Conservation (phyloP, 106 monocot genomes). For the Dendrobium catenatum region DNA sequence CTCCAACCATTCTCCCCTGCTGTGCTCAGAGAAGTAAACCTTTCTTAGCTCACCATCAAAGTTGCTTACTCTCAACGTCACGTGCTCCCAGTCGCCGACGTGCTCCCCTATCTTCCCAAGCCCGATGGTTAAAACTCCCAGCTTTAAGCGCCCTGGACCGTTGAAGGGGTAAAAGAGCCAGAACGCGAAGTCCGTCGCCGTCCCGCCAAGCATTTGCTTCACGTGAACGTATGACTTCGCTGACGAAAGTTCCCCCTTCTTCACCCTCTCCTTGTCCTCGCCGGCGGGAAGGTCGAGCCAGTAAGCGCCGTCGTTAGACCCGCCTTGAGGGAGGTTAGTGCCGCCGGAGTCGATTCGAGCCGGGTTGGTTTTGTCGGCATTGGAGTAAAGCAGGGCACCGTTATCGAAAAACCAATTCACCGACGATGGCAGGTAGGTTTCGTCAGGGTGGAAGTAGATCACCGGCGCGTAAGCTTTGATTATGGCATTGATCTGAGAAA, state of each 20-base stretch:
- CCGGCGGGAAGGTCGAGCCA: constrained; percentile 76
- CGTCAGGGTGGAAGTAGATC: constrained; percentile 62
- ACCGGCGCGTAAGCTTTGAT: constrained; percentile 44
- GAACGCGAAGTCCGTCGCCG: constrained; percentile 60
- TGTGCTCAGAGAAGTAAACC: constrained; percentile 66
- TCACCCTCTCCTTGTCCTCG: constrained; percentile 24
- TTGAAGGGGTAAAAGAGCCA: constrained; percentile 95
- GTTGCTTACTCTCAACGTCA: constrained; percentile 74
- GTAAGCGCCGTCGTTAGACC: constrained; percentile 51
- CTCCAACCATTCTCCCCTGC: constrained; percentile 62
- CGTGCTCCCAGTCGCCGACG: constrained; percentile 89
- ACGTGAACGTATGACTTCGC: constrained; percentile 50
- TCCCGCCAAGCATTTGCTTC: constrained; percentile 69
- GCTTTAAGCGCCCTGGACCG: constrained; percentile 48
- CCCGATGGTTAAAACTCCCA: constrained; percentile 22
- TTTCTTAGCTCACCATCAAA: constrained; percentile 47
- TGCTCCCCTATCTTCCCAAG: constrained; percentile 75
- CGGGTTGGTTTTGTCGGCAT: constrained; percentile 26
- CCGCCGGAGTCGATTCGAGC: constrained; percentile 28
- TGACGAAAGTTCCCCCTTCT: constrained; percentile 46
- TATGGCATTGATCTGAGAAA: constrained; percentile 38
- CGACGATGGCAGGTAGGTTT: constrained; percentile 63
- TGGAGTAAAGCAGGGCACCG: constrained; percentile 29
- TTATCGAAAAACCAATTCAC: constrained; percentile 68
- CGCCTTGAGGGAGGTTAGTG: constrained; percentile 67